A percentile compares a stretch with the other conserved stretches of the same genome.
phyloP scores from a whole-genome alignment of 352 stramenopile genomes.

The Phytophthora cryptogea region DNA sequence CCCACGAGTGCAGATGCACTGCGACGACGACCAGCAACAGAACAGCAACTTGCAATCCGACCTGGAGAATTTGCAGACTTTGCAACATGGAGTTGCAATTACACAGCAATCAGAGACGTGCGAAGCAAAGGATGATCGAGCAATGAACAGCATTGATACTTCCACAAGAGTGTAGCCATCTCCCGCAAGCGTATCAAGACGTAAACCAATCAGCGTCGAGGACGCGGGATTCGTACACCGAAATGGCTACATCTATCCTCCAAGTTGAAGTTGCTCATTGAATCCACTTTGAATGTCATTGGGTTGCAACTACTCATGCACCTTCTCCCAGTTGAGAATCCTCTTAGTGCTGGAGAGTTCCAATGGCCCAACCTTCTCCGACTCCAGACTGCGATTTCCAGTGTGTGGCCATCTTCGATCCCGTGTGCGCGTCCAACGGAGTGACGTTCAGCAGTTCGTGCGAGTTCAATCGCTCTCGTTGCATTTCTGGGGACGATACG shows the following conservation, averaged over 20 bases:
- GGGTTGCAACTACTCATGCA: not conserved
- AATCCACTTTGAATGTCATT: conserved; percentile 1
- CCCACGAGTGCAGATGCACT: conserved; percentile 39
- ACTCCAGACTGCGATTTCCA: conserved; percentile 14
- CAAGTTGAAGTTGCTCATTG: not conserved
- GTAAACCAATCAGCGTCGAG: conserved; percentile 29
- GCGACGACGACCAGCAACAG: conserved; percentile 35
- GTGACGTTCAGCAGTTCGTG: conserved; percentile 62
- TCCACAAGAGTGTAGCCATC: conserved; percentile 14
- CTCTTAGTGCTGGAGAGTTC: conserved; percentile 2
- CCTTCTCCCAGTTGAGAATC: conserved; percentile 8
- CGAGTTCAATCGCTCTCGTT: conserved; percentile 48
- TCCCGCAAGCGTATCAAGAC: conserved; percentile 24
- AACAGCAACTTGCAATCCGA: conserved; percentile 33
- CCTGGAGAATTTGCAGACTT: conserved; percentile 22
- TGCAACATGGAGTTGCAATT: conserved; percentile 15
- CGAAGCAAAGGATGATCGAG: not conserved
- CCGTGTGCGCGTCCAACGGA: conserved; percentile 61
- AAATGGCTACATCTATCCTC: conserved; percentile 14
- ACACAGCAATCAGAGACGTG: not conserved
- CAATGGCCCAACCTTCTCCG: conserved; percentile 4
- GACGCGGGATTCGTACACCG: conserved; percentile 6
- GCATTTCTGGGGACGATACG: conserved; percentile 24
- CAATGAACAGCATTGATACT: conserved; percentile 2
- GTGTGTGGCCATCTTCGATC: conserved; percentile 35